Base-by-base conservation (phyloP, 2,329 filamentous ascomycete species). In the Beauveria asiatica region DNA sequence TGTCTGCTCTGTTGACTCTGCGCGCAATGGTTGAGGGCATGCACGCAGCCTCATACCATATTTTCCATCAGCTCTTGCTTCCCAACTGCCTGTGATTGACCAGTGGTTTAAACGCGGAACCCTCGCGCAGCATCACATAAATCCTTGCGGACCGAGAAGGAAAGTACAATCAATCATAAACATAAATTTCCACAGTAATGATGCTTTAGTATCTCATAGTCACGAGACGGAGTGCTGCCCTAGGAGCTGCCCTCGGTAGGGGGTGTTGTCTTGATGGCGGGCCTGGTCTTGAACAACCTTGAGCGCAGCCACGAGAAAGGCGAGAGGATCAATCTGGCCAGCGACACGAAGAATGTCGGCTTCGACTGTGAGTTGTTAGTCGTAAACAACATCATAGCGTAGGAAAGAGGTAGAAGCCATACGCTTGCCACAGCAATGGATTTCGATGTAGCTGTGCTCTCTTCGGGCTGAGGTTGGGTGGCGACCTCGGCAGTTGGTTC, bases 281-380 rank as follows among this genome's bases (percentile, higher is more conserved):
- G 19, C 56, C 56, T 57, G 50, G 53, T 52, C 37, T 51, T 44
- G 54, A 61, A 61, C 4, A 56, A 33, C 39, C 57, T 62, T 1
- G 51, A 53, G 27, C 61, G 61, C 19, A 62, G 45, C 61, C 61
- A 62, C n/a, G 51, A 27, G 48, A 54, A 56, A 16, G 61, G 61
- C 27, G 61, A 58, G 11, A 62, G 17, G 30, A 62, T 59, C 61
- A 58, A 52, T 19, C 42, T 23, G 16, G 51, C 57, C 39, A 62
- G 51, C 6, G 56, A 54, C 11, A 59, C 56, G 9, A 59, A 27
- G 57, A 62, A 55, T 25, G 44, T 62, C 21, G 44, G 55, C 50
- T 58, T 58, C 17, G 60, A 42, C 60, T 61, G 41, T 37, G 45
- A 41, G 30, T 25, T 45, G 60, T 61, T 25, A 62, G 57, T 27